These are phyloP conservation scores for Osmanthus fragrans DNA, from an alignment of 257 asterid species.

Conservation along the genomic window DNA sequence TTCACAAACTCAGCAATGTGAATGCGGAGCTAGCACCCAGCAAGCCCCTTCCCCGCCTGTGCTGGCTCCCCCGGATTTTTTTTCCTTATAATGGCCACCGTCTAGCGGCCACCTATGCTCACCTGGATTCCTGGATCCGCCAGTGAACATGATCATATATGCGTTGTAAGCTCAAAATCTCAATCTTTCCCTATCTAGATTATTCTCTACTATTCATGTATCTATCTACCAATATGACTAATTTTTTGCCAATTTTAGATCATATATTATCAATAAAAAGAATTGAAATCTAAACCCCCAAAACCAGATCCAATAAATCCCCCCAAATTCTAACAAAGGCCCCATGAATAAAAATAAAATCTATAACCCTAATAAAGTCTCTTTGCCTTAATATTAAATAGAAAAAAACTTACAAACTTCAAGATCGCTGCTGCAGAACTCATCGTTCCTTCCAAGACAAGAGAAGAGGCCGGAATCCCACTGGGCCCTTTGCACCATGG, in stretches of 20 bases:
- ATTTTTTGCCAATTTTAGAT: not conserved
- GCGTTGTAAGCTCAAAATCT: not conserved
- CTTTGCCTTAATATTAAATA: not conserved
- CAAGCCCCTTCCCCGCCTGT: too few species aligned
- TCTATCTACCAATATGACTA: not conserved
- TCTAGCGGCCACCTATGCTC: too few species aligned
- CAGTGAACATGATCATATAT: not conserved
- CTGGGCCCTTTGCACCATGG: constrained; percentile 34
- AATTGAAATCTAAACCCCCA: not conserved
- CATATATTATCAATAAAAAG: not conserved
- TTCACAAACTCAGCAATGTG: not conserved
- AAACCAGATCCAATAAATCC: not conserved
- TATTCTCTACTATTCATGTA: not conserved
- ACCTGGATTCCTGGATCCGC: too few species aligned
- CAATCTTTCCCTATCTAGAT: not conserved
- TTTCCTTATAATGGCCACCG: too few species aligned
- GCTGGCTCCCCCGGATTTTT: too few species aligned
- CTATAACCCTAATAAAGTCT: not conserved
- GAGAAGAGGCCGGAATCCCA: constrained; percentile 60
- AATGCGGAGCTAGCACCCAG: too few species aligned
- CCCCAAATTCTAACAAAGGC: not conserved
- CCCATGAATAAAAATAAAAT: not conserved
- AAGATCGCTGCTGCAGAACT: constrained; percentile 62
- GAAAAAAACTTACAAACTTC: constrained; percentile 58
- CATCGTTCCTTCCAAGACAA: constrained; percentile 57